A percentile compares a stretch with the other conserved stretches of the same genome.
Conservation (phyloP, 768 basidiomycete species). For the Phlegmacium glaucopus region DNA sequence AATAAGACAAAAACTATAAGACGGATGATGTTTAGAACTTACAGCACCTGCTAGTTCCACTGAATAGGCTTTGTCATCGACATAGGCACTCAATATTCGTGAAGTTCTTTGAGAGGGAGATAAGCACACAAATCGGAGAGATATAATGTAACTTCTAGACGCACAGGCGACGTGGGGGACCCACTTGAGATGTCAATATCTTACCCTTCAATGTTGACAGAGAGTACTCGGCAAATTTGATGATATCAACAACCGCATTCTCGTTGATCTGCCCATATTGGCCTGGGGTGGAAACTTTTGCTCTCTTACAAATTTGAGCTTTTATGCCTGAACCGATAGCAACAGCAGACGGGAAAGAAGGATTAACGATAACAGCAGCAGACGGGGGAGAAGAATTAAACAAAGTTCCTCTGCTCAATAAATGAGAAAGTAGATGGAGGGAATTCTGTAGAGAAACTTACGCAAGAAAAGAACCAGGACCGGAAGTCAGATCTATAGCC, state of each 20-base stretch:
- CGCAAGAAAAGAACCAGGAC: conserved; percentile 26
- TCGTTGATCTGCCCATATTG: background rate
- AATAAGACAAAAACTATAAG: background rate
- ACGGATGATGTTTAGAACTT: conserved; percentile 6
- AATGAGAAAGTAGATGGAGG: background rate
- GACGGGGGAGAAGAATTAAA: background rate
- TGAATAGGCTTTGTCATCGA: conserved; percentile 44
- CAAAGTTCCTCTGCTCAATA: background rate
- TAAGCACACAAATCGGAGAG: background rate
- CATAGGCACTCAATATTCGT: conserved; percentile 44
- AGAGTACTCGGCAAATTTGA: background rate
- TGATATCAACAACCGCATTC: background rate
- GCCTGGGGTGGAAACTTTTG: background rate
- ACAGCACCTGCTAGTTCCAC: conserved; percentile 53
- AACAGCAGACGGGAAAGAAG: background rate
- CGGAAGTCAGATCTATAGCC: conserved; percentile 31
- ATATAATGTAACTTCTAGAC: background rate
- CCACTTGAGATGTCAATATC: background rate
- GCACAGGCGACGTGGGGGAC: background rate
- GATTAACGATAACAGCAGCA: background rate
- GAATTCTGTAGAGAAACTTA: background rate
- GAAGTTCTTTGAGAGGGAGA: background rate
- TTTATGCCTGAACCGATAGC: background rate
- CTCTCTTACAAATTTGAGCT: background rate
- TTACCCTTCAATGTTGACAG: background rate